Percentiles rank a stretch among this genome's conserved stretches.
Conservation (phyloP, 1,284 basidiomycete genomes). For the Cryptococcus neoformans region DNA sequence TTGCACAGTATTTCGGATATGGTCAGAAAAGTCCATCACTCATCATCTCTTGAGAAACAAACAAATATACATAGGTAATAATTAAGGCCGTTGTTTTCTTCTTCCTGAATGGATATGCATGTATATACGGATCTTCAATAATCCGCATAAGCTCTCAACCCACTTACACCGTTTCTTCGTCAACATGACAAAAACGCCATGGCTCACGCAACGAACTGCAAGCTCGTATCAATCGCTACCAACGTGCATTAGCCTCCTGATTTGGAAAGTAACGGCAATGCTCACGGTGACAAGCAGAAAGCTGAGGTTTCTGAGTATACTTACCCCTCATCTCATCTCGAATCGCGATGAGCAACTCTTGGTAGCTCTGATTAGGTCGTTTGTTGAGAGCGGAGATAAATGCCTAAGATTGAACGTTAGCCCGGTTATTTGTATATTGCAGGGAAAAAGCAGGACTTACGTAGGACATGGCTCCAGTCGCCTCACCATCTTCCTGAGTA, state of each 20-base stretch:
- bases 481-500: constrained; percentile 70
- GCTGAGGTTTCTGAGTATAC: constrained; percentile 72
- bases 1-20: too few species aligned
- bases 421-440: too few species aligned
- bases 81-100: too few species aligned
- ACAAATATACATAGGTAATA: too few species aligned
- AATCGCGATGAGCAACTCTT: constrained; percentile 61
- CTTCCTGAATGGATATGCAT: too few species aligned
- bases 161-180: too few species aligned
- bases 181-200: too few species aligned
- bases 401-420: constrained; percentile 46
- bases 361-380: constrained; percentile 62
- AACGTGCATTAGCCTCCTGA: not conserved
- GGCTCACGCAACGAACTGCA: constrained; percentile 15
- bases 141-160: too few species aligned
- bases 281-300: constrained; percentile 71
- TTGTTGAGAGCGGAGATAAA: constrained; percentile 6
- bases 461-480: constrained; percentile 74
- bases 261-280: constrained; percentile 13
- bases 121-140: too few species aligned
- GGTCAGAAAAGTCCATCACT: too few species aligned
- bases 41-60: too few species aligned
- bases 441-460: constrained; percentile 1
- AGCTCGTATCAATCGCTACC: constrained; percentile 16
- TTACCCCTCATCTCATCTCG: constrained; percentile 55